Percentiles rank a stretch among this genome's conserved stretches.
Evolutionary conservation across 2,329 filamentous ascomycete genomes (phyloP).

Genomic region (Ophiostoma triangulosporum): DNA sequence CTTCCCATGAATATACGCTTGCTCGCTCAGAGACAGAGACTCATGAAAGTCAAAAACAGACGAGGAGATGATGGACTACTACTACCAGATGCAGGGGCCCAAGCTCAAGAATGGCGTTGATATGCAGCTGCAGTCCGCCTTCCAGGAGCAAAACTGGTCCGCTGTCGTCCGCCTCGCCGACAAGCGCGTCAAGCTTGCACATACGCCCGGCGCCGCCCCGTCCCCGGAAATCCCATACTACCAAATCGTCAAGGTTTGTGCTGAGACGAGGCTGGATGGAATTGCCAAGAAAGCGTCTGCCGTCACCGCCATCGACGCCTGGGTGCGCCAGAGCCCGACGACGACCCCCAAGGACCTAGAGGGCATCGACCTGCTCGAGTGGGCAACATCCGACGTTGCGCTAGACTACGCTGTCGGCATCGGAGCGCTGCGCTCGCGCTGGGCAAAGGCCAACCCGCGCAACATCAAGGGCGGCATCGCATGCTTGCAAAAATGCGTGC

Average conservation of each 20-base stretch:
- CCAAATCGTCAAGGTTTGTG: slow-evolving; percentile 38
- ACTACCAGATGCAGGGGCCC: slow-evolving; percentile 18
- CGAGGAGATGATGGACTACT: slow-evolving; percentile 13
- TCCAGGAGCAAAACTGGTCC: slow-evolving; percentile 40
- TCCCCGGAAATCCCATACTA: slow-evolving; percentile 34
- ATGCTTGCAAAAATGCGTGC: slow-evolving; percentile 39
- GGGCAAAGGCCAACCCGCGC: slow-evolving; percentile 40
- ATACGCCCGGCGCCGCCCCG: slow-evolving; percentile 30
- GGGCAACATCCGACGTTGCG: slow-evolving; percentile 21
- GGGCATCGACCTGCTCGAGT: slow-evolving; percentile 40
- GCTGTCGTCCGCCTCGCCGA: slow-evolving; percentile 37
- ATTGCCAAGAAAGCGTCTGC: slow-evolving; percentile 31
- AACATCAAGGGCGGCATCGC: slow-evolving; percentile 23
- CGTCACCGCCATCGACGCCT: slow-evolving; percentile 30
- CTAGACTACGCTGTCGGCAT: slow-evolving; percentile 34
- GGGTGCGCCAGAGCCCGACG: slow-evolving; percentile 31
- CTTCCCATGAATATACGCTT: background rate
- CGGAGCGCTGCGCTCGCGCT: slow-evolving; percentile 34
- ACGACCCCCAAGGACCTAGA: slow-evolving; percentile 35
- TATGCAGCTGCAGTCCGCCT: slow-evolving; percentile 41
- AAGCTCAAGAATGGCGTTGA: slow-evolving; percentile 37
- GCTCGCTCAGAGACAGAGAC: background rate
- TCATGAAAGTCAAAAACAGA: background rate
- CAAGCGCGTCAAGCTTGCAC: slow-evolving; percentile 28
- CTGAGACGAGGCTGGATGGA: slow-evolving; percentile 39